A percentile compares a stretch with the other conserved stretches of the same genome.
These are phyloP conservation scores for Saccharomyces mikatae DNA, from an alignment of 805 yeast species.

Conservation along the genomic window DNA sequence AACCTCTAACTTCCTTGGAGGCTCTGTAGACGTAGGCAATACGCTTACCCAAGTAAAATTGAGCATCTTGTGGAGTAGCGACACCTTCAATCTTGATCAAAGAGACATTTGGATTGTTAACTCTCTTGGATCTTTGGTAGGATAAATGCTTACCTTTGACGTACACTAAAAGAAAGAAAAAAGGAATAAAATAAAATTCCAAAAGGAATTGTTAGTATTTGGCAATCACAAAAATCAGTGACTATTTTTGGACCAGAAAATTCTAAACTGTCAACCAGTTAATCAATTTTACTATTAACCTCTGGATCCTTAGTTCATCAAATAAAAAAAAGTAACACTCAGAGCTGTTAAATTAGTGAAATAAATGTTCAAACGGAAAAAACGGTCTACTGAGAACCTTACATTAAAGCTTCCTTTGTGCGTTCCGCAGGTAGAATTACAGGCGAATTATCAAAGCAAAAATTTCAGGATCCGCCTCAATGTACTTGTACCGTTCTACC, in stretches of 20 bases:
- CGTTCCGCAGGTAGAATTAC: no score
- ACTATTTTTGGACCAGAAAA: not conserved
- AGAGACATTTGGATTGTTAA: slow-evolving; percentile 95
- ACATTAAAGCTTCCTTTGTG: no score
- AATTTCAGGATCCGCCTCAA: no score
- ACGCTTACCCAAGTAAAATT: slow-evolving; percentile 98
- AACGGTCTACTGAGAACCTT: no score
- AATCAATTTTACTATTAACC: not conserved
- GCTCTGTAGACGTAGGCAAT: slow-evolving; percentile 98
- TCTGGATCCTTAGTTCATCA: not conserved
- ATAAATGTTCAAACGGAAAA: no score
- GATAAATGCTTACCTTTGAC: slow-evolving; percentile 99
- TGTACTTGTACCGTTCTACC: no score
- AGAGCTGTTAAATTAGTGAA: no score
- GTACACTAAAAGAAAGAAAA: slow-evolving; percentile 55
- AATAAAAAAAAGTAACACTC: no score
- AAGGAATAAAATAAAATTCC: not conserved
- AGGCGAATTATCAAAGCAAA: no score
- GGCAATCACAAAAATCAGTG: not conserved
- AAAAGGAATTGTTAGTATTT: slow-evolving; percentile 2
- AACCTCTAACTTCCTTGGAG: slow-evolving; percentile 92
- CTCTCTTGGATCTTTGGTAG: slow-evolving; percentile 98
- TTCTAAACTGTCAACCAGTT: not conserved
- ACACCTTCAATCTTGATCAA: slow-evolving; percentile 97
- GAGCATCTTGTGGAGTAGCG: slow-evolving; percentile 80